Evolutionary conservation across 768 basidiomycete species (phyloP), one percentile per base, ranked within the genome.

Genomic region (Coprinopsis marcescibilis): DNA sequence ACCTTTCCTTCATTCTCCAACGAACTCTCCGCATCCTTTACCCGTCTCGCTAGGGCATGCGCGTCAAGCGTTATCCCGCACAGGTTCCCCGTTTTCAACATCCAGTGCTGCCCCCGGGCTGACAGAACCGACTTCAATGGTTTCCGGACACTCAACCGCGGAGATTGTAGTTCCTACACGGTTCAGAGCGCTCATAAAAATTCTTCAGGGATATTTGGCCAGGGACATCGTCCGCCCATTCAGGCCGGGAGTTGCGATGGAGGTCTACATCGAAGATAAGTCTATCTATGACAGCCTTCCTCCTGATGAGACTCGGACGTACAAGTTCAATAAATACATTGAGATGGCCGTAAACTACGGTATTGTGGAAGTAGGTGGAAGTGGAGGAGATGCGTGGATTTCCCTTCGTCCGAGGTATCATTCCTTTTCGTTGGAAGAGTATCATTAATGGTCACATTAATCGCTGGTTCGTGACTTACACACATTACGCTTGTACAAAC

Each of bases 241-340:
- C 17, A 64, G 72, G 50, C 72, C 70, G 20, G 13, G 49, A 1
- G 46, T 76, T 4, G 70, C 66, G 15, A 45, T 58, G 19, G 50
- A 56, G 27, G 51, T 75, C 24, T 40, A 55, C 8, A 53, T 44
- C n/a, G 44, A 49, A 20, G 60, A 53, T 48, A 54, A 47, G 35
- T 27, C 0, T 11, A 50, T 66, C 3, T 73, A 71, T 37, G 49
- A 52, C 47, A 50, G 40, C 14, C 32, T 47, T 15, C 41, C 45
- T 29, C 17, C 23, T 10, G 32, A 26, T 20, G 24, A 43, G 11
- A 17, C 44, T 10, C 23, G 41, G 27, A 63, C 54, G 21, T n/a
- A n/a, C n/a, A n/a, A n/a, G n/a, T 70, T 77, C 47, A 60, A 52
- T 15, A 62, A 66, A 21, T 75, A 72, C 48, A 38, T 63, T 12